Conservation (phyloP, 2,329 filamentous ascomycete species). For the Colletotrichum magnum region DNA sequence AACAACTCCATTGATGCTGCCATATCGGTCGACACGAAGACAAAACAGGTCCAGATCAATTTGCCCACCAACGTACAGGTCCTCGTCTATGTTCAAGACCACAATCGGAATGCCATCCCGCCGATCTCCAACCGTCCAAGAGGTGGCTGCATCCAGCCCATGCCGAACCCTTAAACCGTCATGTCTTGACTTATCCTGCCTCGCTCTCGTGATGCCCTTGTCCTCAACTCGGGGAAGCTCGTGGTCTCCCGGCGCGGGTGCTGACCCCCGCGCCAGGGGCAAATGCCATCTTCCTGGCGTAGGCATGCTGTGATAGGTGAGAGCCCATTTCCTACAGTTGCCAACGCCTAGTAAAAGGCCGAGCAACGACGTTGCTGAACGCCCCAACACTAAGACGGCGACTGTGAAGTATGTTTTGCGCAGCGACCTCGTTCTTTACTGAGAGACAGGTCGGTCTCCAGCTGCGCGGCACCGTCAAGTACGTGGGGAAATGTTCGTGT, state of each 20-base stretch:
- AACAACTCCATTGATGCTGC: constrained; percentile 30
- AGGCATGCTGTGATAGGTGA: no score
- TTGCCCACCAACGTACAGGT: constrained; percentile 18
- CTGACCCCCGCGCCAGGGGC: not conserved
- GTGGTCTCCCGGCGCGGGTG: constrained; percentile 9
- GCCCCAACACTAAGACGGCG: no score
- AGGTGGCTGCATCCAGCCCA: not conserved
- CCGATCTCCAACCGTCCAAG: constrained; percentile 6
- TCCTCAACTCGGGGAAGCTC: constrained; percentile 2
- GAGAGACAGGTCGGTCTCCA: not conserved
- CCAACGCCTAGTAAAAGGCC: no score
- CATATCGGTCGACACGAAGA: constrained; percentile 25
- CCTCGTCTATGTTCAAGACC: constrained; percentile 19
- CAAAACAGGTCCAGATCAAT: constrained; percentile 27
- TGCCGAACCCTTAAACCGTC: constrained; percentile 20
- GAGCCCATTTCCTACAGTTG: no score
- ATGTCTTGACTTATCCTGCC: constrained; percentile 5
- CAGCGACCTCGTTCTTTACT: not conserved
- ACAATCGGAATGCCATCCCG: constrained; percentile 3
- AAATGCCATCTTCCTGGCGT: no score
- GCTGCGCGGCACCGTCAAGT: not conserved
- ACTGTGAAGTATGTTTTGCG: not conserved
- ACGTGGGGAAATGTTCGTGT: constrained; percentile 14
- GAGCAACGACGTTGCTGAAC: no score
- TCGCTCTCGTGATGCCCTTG: constrained; percentile 18